Conservation (phyloP, 108 stramenopile species). For the Nannochloropsis oceanica region DNA sequence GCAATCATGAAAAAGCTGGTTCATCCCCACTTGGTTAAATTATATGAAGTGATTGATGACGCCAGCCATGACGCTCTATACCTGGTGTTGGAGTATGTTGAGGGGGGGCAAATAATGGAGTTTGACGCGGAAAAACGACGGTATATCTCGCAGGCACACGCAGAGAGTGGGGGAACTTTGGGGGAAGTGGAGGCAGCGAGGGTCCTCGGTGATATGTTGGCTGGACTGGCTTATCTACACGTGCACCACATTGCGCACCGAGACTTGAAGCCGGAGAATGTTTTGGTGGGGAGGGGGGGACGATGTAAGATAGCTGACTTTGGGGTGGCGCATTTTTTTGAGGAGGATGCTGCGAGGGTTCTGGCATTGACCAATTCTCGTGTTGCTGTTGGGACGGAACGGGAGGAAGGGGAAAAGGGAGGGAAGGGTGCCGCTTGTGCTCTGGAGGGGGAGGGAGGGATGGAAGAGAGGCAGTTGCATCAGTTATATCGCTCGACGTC, state of each 20-base stretch:
- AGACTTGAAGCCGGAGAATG: conserved; percentile 44
- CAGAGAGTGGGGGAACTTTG: conserved; percentile 4
- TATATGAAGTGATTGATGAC: conserved; percentile 28
- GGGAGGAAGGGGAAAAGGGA: not conserved
- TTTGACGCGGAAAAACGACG: conserved; percentile 7
- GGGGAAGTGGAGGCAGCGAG: conserved; percentile 3
- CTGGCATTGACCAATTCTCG: not conserved
- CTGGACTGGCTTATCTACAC: conserved; percentile 34
- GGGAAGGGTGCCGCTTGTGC: not conserved
- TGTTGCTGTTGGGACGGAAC: not conserved
- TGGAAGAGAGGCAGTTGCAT: not conserved
- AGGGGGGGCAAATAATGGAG: conserved; percentile 13
- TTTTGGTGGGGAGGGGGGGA: conserved; percentile 24
- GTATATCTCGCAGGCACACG: not conserved
- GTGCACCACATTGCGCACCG: conserved; percentile 28
- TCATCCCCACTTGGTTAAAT: conserved; percentile 13
- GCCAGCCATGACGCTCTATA: conserved; percentile 5
- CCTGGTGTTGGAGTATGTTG: conserved; percentile 21
- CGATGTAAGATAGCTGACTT: conserved; percentile 35
- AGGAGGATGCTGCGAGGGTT: conserved; percentile 4
- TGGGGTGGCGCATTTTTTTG: conserved; percentile 32
- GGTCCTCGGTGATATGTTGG: conserved; percentile 12
- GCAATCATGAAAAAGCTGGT: conserved; percentile 29
- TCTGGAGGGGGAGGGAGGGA: not conserved
- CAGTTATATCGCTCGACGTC: not conserved